Evolutionary conservation across 495 filamentous ascomycete genomes (phyloP).

Genomic region (Daldinia bambusicola): DNA sequence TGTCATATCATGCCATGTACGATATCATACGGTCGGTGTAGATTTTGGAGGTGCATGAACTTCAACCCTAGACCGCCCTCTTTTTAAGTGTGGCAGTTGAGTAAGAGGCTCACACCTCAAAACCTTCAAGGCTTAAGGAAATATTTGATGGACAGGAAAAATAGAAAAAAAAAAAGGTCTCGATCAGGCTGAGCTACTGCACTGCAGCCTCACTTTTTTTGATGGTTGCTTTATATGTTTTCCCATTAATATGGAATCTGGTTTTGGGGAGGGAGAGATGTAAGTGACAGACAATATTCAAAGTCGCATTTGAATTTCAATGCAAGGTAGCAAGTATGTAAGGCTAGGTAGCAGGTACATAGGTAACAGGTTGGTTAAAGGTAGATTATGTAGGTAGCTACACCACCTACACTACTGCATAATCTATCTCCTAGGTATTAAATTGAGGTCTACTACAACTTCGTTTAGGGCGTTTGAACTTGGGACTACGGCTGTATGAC

Average conservation of each 20-base stretch:
- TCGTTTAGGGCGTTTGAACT: constrained; percentile 2
- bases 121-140: not conserved
- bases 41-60: constrained; percentile 29
- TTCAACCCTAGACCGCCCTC: constrained; percentile 33
- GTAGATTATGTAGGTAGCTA: not conserved
- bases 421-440: not conserved
- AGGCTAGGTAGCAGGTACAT: not conserved
- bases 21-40: constrained; percentile 31
- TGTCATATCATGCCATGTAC: constrained; percentile 33
- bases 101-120: constrained; percentile 25
- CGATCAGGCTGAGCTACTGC: constrained; percentile 37
- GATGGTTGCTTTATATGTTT: constrained; percentile 7
- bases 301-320: not conserved
- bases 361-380: too few relatives aligned
- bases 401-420: not conserved
- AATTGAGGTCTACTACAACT: too few relatives aligned
- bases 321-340: not conserved
- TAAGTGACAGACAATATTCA: not conserved
- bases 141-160: constrained; percentile 21
- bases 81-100: constrained; percentile 5
- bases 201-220: constrained; percentile 38
- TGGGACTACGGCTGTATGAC: too few relatives aligned
- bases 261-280: not conserved
- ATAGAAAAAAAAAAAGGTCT: not conserved
- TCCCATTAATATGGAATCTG: constrained; percentile 3